phyloP scores from a whole-genome alignment of 352 stramenopile genomes.

The Phytophthora capsici region DNA sequence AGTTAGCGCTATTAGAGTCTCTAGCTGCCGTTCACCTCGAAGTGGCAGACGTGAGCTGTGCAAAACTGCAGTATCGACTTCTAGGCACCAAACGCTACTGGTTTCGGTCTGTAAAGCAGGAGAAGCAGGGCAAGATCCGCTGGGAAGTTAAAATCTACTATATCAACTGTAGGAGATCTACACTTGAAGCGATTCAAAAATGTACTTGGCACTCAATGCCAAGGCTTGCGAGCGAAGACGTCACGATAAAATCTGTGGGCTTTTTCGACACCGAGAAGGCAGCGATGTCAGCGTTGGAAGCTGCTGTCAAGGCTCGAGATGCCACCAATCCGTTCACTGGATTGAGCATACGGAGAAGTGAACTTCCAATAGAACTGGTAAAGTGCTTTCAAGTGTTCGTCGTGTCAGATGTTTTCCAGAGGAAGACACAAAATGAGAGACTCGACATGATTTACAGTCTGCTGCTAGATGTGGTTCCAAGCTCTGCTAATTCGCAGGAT shows the following conservation, averaged over 20 bases:
- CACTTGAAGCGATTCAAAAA: conserved; percentile 22
- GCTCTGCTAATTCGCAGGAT: conserved; percentile 4
- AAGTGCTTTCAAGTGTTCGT: conserved; percentile 57
- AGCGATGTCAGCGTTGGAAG: conserved; percentile 46
- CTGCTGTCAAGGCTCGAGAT: conserved; percentile 44
- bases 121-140: conserved; percentile 56
- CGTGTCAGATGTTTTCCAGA: conserved; percentile 60
- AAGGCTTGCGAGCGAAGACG: conserved; percentile 49
- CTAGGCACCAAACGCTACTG: conserved; percentile 73
- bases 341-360: conserved; percentile 20
- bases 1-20: conserved; percentile 16
- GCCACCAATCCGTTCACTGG: conserved; percentile 53
- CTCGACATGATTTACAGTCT: conserved; percentile 55
- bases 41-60: conserved; percentile 58
- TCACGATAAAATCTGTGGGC: conserved; percentile 53
- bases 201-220: conserved; percentile 46
- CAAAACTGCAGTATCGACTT: conserved; percentile 63
- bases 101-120: conserved; percentile 70
- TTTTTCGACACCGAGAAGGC: conserved; percentile 68
- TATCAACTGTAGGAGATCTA: conserved; percentile 55
- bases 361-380: conserved; percentile 39
- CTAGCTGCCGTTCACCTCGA: conserved; percentile 27
- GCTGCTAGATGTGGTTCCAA: conserved; percentile 18
- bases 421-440: conserved; percentile 50
- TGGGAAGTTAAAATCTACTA: conserved; percentile 73